Conservation (phyloP, 2,329 filamentous ascomycete genomes). For the Juglanconis oblonga region DNA sequence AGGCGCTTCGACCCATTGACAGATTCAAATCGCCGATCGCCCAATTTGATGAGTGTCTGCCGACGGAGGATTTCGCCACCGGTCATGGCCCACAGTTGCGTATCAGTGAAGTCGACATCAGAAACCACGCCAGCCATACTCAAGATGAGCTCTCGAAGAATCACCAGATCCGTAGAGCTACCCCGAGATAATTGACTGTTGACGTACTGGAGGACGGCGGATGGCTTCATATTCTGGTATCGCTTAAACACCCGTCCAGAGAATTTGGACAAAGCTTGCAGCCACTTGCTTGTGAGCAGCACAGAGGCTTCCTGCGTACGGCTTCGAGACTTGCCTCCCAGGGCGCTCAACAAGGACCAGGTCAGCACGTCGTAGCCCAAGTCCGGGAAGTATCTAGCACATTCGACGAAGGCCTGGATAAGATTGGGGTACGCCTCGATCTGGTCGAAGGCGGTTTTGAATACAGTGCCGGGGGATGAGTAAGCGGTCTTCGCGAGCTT, state of each 20-base stretch:
- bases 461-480: constrained; percentile 86
- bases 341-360: constrained; percentile 82
- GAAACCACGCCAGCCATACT: constrained; percentile 93
- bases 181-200: constrained; percentile 76
- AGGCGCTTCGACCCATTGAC: constrained; percentile 74
- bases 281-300: constrained; percentile 82
- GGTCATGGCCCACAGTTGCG: constrained; percentile 83
- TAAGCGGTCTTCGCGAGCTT: constrained; percentile 89
- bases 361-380: constrained; percentile 90
- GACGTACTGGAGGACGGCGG: constrained; percentile 86
- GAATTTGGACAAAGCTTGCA: constrained; percentile 86
- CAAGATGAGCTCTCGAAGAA: constrained; percentile 83
- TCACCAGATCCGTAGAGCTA: constrained; percentile 86
- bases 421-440: constrained; percentile 94
- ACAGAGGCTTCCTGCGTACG: constrained; percentile 61
- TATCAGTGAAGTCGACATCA: constrained; percentile 82
- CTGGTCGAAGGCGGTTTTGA: constrained; percentile 82
- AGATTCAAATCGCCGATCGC: constrained; percentile 78
- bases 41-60: constrained; percentile 74
- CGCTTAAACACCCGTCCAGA: constrained; percentile 85
- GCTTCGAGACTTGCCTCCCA: constrained; percentile 59
- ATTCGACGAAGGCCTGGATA: constrained; percentile 92
- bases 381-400: constrained; percentile 88
- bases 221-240: constrained; percentile 79
- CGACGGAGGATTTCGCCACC: constrained; percentile 77